A percentile compares a stretch with the other conserved stretches of the same genome.
Conservation (phyloP, 305 asterid genomes). For the Fraxinus dipetala region DNA sequence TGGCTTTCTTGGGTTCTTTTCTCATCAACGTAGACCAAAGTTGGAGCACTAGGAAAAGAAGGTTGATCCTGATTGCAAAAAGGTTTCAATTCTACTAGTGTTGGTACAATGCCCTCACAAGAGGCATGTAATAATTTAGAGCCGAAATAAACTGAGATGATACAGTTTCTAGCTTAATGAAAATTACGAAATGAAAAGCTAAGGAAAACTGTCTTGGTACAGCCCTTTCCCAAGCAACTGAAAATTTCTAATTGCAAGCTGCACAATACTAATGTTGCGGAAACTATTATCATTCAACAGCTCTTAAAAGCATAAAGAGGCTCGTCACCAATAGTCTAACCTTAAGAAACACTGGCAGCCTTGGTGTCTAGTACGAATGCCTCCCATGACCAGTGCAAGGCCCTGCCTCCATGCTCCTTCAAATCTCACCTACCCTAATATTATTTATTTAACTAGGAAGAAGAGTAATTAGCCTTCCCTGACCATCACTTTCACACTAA, state of each 20-base stretch:
- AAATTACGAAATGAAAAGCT: not conserved
- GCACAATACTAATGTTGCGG: not conserved
- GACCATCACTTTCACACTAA: not conserved
- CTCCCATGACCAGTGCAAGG: not conserved
- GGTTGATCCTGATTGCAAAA: too few relatives aligned
- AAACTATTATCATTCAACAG: not conserved
- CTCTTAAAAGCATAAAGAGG: not conserved
- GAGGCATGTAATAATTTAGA: not conserved
- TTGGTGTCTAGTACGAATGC: not conserved
- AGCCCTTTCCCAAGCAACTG: not conserved
- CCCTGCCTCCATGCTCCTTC: not conserved
- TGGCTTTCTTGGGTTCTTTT: too few relatives aligned
- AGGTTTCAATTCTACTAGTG: too few relatives aligned
- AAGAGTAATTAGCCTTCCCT: not conserved
- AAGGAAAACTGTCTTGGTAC: not conserved
- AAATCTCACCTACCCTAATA: not conserved
- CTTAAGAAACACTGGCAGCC: not conserved
- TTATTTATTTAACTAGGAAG: not conserved
- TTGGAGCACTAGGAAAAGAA: too few relatives aligned
- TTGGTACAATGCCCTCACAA: not conserved
- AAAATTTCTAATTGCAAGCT: not conserved
- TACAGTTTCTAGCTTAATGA: not conserved
- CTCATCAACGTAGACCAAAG: too few relatives aligned
- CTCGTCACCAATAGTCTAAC: not conserved
- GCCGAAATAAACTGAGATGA: not conserved